Conservation (phyloP, 345 rosid genomes). For the Eucalyptus regnans region DNA sequence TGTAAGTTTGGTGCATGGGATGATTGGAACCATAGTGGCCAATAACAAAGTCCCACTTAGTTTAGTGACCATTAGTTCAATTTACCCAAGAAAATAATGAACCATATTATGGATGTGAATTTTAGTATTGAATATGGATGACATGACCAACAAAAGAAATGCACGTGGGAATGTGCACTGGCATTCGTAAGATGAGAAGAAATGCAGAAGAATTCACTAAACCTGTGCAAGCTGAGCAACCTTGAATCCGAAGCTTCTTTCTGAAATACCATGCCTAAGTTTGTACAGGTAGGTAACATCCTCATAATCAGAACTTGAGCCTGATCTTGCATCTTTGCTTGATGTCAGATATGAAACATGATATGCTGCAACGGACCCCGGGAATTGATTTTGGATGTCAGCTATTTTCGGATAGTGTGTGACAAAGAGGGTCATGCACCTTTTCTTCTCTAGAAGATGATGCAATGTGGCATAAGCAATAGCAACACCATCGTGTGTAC, state of each 20-base stretch:
- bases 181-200: background rate
- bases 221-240: constrained; percentile 96
- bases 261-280: constrained; percentile 75
- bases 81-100: background rate
- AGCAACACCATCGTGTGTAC: constrained; percentile 93
- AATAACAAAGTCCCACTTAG: background rate
- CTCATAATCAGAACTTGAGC: constrained; percentile 23
- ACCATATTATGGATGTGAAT: background rate
- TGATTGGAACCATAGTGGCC: background rate
- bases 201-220: background rate
- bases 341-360: constrained; percentile 83
- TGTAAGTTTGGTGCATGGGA: background rate
- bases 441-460: constrained; percentile 56
- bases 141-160: background rate
- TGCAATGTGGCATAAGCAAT: constrained; percentile 87
- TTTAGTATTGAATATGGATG: background rate
- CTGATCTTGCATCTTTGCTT: constrained; percentile 5
- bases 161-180: background rate
- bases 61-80: background rate
- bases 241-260: constrained; percentile 80
- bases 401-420: constrained; percentile 90
- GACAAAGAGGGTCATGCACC: constrained; percentile 77
- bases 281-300: constrained; percentile 84
- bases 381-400: constrained; percentile 37
- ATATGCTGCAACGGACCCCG: constrained; percentile 53